Evolutionary conservation across 2,329 filamentous ascomycete genomes (phyloP).

Genomic region (Epichloe elymi): DNA sequence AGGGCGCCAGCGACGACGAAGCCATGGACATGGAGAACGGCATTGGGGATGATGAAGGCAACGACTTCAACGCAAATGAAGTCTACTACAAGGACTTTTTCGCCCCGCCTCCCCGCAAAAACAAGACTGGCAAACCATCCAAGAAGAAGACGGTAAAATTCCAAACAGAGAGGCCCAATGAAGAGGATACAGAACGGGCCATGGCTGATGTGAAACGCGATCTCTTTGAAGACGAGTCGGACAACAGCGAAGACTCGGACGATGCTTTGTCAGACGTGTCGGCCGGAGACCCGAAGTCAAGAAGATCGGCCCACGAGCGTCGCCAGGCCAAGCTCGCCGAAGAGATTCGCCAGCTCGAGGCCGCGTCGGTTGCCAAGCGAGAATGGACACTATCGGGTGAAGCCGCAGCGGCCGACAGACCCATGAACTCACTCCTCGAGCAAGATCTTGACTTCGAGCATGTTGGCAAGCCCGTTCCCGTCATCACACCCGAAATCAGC

Average conservation of each 20-base stretch:
- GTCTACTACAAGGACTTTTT: slow-evolving; percentile 92
- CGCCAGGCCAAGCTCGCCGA: slow-evolving; percentile 74
- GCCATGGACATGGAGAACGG: slow-evolving; percentile 33
- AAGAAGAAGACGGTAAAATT: slow-evolving; percentile 25
- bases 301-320: slow-evolving; percentile 73
- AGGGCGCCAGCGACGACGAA: slow-evolving; percentile 56
- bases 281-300: slow-evolving; percentile 56
- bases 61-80: slow-evolving; percentile 66
- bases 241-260: slow-evolving; percentile 49
- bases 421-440: slow-evolving; percentile 83
- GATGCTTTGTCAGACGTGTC: slow-evolving; percentile 53
- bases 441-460: slow-evolving; percentile 94
- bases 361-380: slow-evolving; percentile 76
- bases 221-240: slow-evolving; percentile 70
- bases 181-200: slow-evolving; percentile 63
- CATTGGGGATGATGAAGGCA: slow-evolving; percentile 39
- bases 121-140: slow-evolving; percentile 32
- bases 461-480: slow-evolving; percentile 83
- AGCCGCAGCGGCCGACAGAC: slow-evolving; percentile 67
- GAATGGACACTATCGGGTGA: slow-evolving; percentile 87
- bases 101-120: slow-evolving; percentile 67
- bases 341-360: slow-evolving; percentile 84
- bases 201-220: slow-evolving; percentile 82
- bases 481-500: slow-evolving; percentile 82
- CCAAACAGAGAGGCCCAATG: slow-evolving; percentile 33